phyloP scores from a whole-genome alignment of 106 monocot species.

The Posidonia australis region DNA sequence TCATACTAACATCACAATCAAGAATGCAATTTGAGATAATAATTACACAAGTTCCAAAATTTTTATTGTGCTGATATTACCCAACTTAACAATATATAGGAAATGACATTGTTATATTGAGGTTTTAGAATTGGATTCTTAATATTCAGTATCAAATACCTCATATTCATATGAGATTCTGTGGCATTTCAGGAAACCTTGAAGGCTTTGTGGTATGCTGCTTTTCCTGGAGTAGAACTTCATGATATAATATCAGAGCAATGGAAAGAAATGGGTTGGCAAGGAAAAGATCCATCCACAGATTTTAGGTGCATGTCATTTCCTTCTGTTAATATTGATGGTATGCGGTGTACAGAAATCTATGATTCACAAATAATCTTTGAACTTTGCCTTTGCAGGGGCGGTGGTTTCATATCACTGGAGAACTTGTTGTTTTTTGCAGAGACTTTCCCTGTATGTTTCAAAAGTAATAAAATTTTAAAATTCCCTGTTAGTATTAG shows the following conservation, averaged over 20 bases:
- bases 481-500: not conserved
- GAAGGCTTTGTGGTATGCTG: conserved; percentile 72
- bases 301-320: conserved; percentile 59
- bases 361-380: not conserved
- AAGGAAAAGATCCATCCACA: conserved; percentile 87
- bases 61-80: too few species aligned
- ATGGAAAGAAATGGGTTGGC: conserved; percentile 98
- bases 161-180: not conserved
- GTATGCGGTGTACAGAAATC: not conserved
- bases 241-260: conserved; percentile 70
- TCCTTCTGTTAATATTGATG: not conserved
- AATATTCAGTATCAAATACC: too few species aligned
- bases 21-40: too few species aligned
- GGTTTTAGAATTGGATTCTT: too few species aligned
- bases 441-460: conserved; percentile 70
- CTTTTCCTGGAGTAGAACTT: conserved; percentile 73
- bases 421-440: conserved; percentile 93
- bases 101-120: too few species aligned
- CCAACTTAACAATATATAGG: too few species aligned
- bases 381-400: conserved; percentile 26
- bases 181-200: conserved; percentile 52
- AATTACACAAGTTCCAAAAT: too few species aligned
- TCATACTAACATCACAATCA: too few species aligned
- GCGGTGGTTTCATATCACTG: conserved; percentile 79
- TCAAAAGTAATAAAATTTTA: not conserved